These are phyloP conservation scores for Cryptosporidium ryanae DNA, from an alignment of 169 alveolate species.

Conservation along the genomic window DNA sequence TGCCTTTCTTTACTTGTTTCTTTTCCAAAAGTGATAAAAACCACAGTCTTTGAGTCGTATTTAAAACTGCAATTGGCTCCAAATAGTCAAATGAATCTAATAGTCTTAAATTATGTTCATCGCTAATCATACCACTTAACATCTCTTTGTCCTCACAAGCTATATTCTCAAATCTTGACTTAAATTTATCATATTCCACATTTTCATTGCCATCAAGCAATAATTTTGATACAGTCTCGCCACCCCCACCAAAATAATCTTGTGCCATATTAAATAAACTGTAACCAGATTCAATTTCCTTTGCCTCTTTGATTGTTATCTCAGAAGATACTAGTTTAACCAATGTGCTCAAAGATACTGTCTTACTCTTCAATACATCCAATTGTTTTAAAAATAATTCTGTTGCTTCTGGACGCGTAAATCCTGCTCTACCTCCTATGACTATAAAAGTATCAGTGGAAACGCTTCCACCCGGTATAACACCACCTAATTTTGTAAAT, in stretches of 20 bases:
- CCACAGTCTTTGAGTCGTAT: constrained; percentile 52
- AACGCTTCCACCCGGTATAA: constrained; percentile 57
- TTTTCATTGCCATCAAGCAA: not conserved
- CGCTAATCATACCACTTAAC: not conserved
- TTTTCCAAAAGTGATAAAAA: constrained; percentile 26
- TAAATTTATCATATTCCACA: constrained; percentile 19
- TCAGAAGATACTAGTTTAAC: constrained; percentile 54
- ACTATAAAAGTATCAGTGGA: constrained; percentile 57
- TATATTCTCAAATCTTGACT: constrained; percentile 26
- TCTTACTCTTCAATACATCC: constrained; percentile 39
- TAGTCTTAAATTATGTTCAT: constrained; percentile 4
- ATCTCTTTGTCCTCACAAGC: constrained; percentile 1
- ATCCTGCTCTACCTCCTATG: constrained; percentile 65
- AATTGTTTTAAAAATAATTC: constrained; percentile 36
- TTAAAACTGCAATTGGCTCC: constrained; percentile 43
- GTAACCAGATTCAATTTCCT: constrained; percentile 42
- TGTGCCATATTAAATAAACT: constrained; percentile 55
- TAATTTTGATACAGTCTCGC: constrained; percentile 39
- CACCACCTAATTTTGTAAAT: constrained; percentile 44
- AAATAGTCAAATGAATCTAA: constrained; percentile 6
- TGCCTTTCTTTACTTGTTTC: constrained; percentile 20
- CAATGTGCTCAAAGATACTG: constrained; percentile 41
- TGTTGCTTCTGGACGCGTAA: constrained; percentile 56
- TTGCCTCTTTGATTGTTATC: constrained; percentile 40
- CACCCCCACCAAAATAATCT: constrained; percentile 64